phyloP scores from a whole-genome alignment of 495 filamentous ascomycete genomes.

The Penicillium salamii region DNA sequence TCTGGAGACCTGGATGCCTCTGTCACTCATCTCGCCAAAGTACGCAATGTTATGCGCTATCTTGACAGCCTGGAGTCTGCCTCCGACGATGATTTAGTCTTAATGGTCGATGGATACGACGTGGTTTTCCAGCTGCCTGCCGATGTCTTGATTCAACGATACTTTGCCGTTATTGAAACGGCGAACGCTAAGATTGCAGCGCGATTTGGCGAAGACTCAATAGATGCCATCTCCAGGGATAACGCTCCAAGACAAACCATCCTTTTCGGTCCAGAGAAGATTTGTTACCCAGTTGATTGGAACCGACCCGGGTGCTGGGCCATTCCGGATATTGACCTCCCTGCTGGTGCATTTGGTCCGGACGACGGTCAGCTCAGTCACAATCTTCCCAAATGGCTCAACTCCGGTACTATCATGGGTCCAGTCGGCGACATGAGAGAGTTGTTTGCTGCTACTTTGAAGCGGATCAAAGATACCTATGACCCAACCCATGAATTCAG shows the following conservation, averaged over 20 bases:
- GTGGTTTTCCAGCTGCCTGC: constrained; percentile 13
- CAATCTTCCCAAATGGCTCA: constrained; percentile 12
- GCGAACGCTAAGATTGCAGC: constrained; percentile 9
- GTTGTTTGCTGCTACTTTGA: constrained; percentile 11
- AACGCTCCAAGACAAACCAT: constrained; percentile 10
- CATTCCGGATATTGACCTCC: constrained; percentile 9
- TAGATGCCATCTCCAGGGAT: not conserved
- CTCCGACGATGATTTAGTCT: constrained; percentile 16
- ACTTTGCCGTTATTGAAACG: constrained; percentile 8
- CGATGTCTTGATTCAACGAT: constrained; percentile 16
- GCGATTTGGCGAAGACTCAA: constrained; percentile 2
- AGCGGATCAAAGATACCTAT: constrained; percentile 9
- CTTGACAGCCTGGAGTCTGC: constrained; percentile 5
- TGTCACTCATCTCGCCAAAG: constrained; percentile 14
- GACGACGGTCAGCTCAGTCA: constrained; percentile 8
- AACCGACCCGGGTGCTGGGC: constrained; percentile 15
- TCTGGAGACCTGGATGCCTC: constrained; percentile 14
- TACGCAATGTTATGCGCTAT: constrained; percentile 15
- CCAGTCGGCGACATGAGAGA: constrained; percentile 13
- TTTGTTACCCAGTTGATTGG: constrained; percentile 12
- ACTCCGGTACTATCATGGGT: constrained; percentile 18
- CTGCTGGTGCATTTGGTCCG: constrained; percentile 10
- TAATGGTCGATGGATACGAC: constrained; percentile 17
- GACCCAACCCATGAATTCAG: constrained; percentile 11
- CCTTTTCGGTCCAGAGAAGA: constrained; percentile 15